Base-by-base conservation (phyloP, 768 basidiomycete species). In the Termitomyces sp. region DNA sequence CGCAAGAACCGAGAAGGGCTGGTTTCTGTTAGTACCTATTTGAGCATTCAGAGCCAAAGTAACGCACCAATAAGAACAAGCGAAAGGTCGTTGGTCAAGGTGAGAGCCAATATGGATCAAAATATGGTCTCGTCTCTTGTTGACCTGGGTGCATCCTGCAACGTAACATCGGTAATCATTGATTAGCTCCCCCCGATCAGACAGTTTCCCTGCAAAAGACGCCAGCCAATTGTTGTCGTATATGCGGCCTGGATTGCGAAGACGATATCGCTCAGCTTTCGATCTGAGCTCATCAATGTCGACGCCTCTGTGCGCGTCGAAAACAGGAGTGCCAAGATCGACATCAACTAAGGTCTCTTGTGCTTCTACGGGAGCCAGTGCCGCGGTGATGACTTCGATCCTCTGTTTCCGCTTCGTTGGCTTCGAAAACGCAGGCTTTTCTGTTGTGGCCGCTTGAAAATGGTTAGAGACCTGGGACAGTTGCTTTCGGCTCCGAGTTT, bases 101-200 rank as follows among this genome's bases (percentile, higher is more conserved):
- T 90, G 88, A 18, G 84, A 83, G 32, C 88, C 87, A 33, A 90
- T 79, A 59, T 90, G 88, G 37, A 87, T 87, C 32, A 88, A 67
- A 60, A 90, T 90, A 61, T 90, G 88, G 66, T 90, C 88, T 55
- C 84, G 75, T 56, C 88, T 77, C 69, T 85, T 89, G 75, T 90
- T 90, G 55, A 72, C 76, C 67, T 90, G 88, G 27, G 74, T 69
- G 68, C 88, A 90, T 8, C 85, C 88, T 22, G 74, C 62, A 42
- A 90, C 72, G 64, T 90, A 90, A 64, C 88, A 90, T 37, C 88
- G 78, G 62, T 82, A 89, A 42, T 88, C 82, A 10, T 78, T 74
- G 20, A 85, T 67, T 12, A 81, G 74, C 64, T 84, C 80, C 7
- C 88, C 88, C 36, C 75, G 73, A 18, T 72, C 68, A 8, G 87